phyloP scores from a whole-genome alignment of 2,329 filamentous ascomycete species.

The Ophiostoma novo-ulmi region DNA sequence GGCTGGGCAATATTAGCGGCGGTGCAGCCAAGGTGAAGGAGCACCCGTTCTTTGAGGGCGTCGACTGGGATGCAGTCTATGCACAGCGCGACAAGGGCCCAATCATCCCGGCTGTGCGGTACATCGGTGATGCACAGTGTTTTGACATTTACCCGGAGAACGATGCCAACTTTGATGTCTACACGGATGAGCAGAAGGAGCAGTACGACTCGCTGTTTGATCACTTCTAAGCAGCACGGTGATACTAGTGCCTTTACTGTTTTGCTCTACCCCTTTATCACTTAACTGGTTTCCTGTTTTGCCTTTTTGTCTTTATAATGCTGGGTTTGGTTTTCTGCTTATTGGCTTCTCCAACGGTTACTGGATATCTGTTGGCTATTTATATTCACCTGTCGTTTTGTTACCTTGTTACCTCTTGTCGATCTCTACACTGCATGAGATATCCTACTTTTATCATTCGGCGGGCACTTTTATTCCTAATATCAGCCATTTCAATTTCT shows the following conservation, averaged over 20 bases:
- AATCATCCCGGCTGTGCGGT: constrained; percentile 69
- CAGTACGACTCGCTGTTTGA: constrained; percentile 71
- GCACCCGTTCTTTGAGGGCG: constrained; percentile 68
- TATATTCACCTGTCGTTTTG: constrained; percentile 8
- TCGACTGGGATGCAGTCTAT: constrained; percentile 70
- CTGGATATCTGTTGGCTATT: constrained; percentile 6
- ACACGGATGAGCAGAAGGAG: constrained; percentile 62
- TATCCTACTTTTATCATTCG: background rate
- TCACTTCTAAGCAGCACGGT: constrained; percentile 12
- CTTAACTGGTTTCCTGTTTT: background rate
- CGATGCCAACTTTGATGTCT: constrained; percentile 58
- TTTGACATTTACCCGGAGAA: constrained; percentile 82
- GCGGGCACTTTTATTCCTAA: background rate
- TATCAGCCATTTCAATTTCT: background rate
- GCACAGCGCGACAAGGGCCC: constrained; percentile 60
- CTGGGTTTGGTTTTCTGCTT: background rate
- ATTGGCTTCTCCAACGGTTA: constrained; percentile 8
- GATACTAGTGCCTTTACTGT: no score
- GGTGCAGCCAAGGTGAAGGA: constrained; percentile 66
- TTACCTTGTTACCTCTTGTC: background rate
- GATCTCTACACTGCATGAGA: background rate
- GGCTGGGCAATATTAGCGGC: constrained; percentile 72
- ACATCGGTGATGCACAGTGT: constrained; percentile 69
- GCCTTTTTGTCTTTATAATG: background rate
- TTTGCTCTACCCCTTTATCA: background rate